Evolutionary conservation across 2,329 filamentous ascomycete species (phyloP).

Genomic region (Cladosporium sp.): DNA sequence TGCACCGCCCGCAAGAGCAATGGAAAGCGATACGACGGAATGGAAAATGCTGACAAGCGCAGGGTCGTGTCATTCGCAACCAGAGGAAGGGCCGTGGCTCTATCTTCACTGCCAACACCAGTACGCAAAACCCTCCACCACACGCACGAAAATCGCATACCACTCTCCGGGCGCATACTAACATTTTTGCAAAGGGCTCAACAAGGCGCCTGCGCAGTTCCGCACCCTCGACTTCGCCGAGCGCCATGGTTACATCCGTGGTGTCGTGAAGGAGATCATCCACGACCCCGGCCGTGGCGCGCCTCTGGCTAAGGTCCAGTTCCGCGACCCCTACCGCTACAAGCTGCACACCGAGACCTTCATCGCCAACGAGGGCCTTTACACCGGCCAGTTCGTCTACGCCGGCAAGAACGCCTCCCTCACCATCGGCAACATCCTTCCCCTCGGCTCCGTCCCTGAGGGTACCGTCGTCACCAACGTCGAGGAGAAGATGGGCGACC

Average conservation of each 20-base stretch:
- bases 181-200: slow-evolving; percentile 66
- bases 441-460: slow-evolving; percentile 90
- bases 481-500: slow-evolving; percentile 97
- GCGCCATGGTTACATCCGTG: slow-evolving; percentile 88
- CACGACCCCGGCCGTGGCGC: slow-evolving; percentile 98
- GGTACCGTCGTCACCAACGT: slow-evolving; percentile 99
- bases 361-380: slow-evolving; percentile 99
- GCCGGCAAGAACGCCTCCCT: slow-evolving; percentile 97
- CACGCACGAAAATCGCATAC: slow-evolving; percentile 26
- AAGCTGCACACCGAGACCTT: slow-evolving; percentile 98
- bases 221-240: slow-evolving; percentile 81
- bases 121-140: slow-evolving; percentile 16
- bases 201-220: slow-evolving; percentile 95
- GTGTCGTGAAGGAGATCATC: slow-evolving; percentile 98
- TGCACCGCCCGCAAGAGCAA: slow-evolving; percentile 3
- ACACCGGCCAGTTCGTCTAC: slow-evolving; percentile 99
- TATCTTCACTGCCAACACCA: slow-evolving; percentile 58
- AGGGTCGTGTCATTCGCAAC: slow-evolving; percentile 70
- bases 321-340: slow-evolving; percentile 98
- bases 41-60: slow-evolving; percentile 14
- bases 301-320: slow-evolving; percentile 91
- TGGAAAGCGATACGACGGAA: slow-evolving; percentile 4
- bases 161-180: slow-evolving; percentile 16
- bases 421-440: slow-evolving; percentile 96
- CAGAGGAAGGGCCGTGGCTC: slow-evolving; percentile 71